Evolutionary conservation across 352 stramenopile genomes (phyloP).

Genomic region (Phytophthora pistaciae): DNA sequence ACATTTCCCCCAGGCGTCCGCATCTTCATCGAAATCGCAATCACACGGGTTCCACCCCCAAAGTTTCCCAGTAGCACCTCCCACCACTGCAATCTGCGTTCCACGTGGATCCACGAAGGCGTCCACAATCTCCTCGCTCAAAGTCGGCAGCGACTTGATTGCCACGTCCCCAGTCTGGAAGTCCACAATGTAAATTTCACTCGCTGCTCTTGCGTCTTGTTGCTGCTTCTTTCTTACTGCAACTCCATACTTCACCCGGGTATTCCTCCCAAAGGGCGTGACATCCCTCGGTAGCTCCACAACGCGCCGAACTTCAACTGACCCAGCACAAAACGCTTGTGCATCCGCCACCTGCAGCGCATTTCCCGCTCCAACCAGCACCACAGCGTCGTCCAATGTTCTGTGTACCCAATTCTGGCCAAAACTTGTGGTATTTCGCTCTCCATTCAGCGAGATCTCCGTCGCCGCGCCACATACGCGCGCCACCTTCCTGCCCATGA

Average conservation of each 20-base stretch:
- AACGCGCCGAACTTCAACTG: conserved; percentile 2
- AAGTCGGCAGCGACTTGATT: background rate
- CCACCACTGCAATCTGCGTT: conserved; percentile 18
- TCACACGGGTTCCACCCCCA: conserved; percentile 11
- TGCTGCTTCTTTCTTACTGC: conserved; percentile 7
- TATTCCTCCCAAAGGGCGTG: conserved; percentile 5
- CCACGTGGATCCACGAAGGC: conserved; percentile 23
- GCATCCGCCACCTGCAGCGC: conserved; percentile 18
- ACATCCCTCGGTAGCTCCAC: conserved; percentile 18
- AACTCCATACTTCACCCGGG: background rate
- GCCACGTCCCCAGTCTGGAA: conserved; percentile 23
- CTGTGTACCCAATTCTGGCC: conserved; percentile 1
- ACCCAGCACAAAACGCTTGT: conserved; percentile 22
- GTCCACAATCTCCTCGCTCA: conserved; percentile 23
- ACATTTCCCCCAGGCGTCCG: background rate
- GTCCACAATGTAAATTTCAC: conserved; percentile 19
- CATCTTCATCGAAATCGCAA: background rate
- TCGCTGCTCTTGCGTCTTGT: background rate
- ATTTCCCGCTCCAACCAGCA: conserved; percentile 9
- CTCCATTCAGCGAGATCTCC: conserved; percentile 16
- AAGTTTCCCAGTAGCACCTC: conserved; percentile 10
- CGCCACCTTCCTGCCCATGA: conserved; percentile 13
- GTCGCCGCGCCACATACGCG: conserved; percentile 14
- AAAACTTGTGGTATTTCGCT: background rate
- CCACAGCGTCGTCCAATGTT: conserved; percentile 3